Evolutionary conservation across 805 yeast genomes (phyloP), one percentile per base, ranked within the genome.

Genomic region (Teunomyces cretensis): DNA sequence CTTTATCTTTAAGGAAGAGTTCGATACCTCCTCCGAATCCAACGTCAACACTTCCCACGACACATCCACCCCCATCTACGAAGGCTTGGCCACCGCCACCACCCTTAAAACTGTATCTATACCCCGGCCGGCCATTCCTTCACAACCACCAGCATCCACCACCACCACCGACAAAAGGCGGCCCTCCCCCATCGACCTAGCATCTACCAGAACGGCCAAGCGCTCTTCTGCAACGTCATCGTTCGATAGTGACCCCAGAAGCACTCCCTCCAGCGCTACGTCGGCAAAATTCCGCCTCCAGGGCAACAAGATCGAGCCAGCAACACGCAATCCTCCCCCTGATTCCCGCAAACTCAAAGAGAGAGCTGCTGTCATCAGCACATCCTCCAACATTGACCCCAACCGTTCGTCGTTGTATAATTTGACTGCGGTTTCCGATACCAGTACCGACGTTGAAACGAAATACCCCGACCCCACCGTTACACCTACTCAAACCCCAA

Each of bases 1-100:
- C 15, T 62, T 61, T 46, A 41, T 64, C 3, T 66, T 65, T 42
- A 51, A 52, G 39, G 72, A 66, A 44, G 58, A 60, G 30, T 63
- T 64, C 42, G 67, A 65, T 42, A 66, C 28, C 26, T 37, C 43
- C n/a, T 33, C 36, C 22, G 36, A 33, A 27, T 38, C 44, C 9
- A 28, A 28, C 35, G 41, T 38, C 27, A 32, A 30, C n/a, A 43
- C 41, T 11, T 37, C 48, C 14, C 33, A 24, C 24, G 32, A 22
- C 30, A 36, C 41, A 9, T 38, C 44, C 11, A 30, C 41, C 26
- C 3, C 9, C 26, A 27, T 19, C 22, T 19, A 17, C 39, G 39
- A 12, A 27, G 42, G 9, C 32, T 32, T 13, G 15, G 26, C 32
- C 4, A 14, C 31, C 13, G 32, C 38, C 17, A 15, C 31, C 12